Evolutionary conservation across 1,284 basidiomycete genomes (phyloP), one percentile per base, ranked within the genome.

Genomic region (Baeospora myosura): DNA sequence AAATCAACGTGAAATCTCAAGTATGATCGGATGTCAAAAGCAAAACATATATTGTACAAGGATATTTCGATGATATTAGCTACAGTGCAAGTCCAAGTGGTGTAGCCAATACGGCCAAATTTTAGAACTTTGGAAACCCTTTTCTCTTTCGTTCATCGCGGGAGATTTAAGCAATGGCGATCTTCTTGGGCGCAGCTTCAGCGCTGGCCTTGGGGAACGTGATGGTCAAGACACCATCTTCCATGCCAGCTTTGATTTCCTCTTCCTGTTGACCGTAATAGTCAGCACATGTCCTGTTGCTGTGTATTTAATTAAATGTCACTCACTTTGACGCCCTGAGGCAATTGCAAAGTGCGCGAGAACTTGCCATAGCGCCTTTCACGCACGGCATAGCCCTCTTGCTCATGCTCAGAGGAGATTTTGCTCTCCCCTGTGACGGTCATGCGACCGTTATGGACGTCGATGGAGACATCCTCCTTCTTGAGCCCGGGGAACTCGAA

Each of bases 211-310:
- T 56, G 5, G 53, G 56, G 48, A 57, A 58, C 4, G 46, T 52
- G 17, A 56, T 48, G 1, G 43, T 42, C 30, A 57, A 43, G n/a
- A 55, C 46, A 0, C 55, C 56, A 34, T 52, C 31, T 7, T 55
- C 53, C 51, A 57, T 51, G 12, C 21, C n/a, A 1, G 55, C 55
- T 20, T 51, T 53, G 18, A 57, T 57, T 24, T 57, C 50, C 21
- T 53, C 48, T 17, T 54, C 55, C 55, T 58, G 34, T 3, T 32
- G 17, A 26, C 6, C 14, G 11, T 17, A 25, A 14, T n/a, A 14
- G 17, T 41, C 25, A 42, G 26, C 20, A 37, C 4, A 8, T 17
- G 5, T 21, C 1, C 16, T 4, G n/a, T 16, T 29, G 10, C 10
- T 24, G 5, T 14, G 28, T 8, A 14, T 17, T 18, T 20, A 38